Percentiles rank a stretch among this genome's conserved stretches.
phyloP scores from a whole-genome alignment of 805 yeast species.

The Kuraishia piskuri region DNA sequence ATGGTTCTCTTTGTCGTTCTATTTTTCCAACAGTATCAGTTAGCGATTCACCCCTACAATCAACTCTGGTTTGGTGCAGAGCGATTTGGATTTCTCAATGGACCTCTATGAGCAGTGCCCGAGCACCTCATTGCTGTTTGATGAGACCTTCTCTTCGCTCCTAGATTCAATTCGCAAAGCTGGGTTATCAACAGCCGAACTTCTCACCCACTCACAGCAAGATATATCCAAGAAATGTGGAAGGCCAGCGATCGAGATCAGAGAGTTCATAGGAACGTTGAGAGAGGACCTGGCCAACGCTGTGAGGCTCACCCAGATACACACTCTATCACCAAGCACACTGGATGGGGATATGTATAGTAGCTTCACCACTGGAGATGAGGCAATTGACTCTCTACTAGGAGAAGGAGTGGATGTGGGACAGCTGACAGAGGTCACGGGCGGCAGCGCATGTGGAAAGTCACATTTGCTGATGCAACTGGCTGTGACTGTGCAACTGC shows the following conservation, averaged over 20 bases:
- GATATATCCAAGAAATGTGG: slow-evolving; percentile 3
- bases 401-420: slow-evolving; percentile 49
- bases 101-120: slow-evolving; percentile 10
- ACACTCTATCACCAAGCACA: not conserved
- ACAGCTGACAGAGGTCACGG: slow-evolving; percentile 65
- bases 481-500: slow-evolving; percentile 48
- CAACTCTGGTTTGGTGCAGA: not conserved
- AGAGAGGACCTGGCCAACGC: slow-evolving; percentile 10
- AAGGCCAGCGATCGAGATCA: slow-evolving; percentile 8
- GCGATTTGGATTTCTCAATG: slow-evolving; percentile 2
- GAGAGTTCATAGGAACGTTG: slow-evolving; percentile 14
- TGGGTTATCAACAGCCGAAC: slow-evolving; percentile 1
- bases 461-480: slow-evolving; percentile 71
- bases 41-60: too few relatives aligned
- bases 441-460: slow-evolving; percentile 82
- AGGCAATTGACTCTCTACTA: slow-evolving; percentile 35
- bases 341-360: not conserved
- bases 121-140: slow-evolving; percentile 5
- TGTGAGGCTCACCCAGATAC: not conserved
- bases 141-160: slow-evolving; percentile 1
- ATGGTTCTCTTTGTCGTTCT: too few relatives aligned
- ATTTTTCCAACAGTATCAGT: too few relatives aligned
- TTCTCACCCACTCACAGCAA: not conserved
- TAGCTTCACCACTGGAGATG: slow-evolving; percentile 45
- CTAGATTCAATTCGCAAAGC: not conserved